Base-by-base conservation (phyloP, 208 protist species). In the Spongospora subterranea region DNA sequence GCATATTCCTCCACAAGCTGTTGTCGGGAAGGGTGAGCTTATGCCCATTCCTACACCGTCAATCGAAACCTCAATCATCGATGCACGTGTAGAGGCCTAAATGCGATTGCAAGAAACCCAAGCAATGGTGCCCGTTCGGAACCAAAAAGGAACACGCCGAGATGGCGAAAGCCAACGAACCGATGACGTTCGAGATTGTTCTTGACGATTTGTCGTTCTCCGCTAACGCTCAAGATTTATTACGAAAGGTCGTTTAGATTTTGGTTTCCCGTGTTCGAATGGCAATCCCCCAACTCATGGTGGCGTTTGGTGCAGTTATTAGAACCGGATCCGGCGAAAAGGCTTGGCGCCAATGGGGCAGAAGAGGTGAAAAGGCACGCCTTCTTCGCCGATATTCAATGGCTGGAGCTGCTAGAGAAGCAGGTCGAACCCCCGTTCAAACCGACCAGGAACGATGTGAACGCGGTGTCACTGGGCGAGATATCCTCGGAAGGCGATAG, bases 291-390 rank as follows among this genome's bases (percentile, higher is more conserved):
- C 77, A 20, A 54, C 77, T 60, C 20, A 88, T 88, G 29, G 29
- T 35, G 24, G 35, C 20, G 29, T 88, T 88, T 29, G 45, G 20
- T 54, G 45, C 77, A 88, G 11, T 45, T 92, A 0, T 35, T 92
- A 6, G 45, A 24, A 32, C 24, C 32, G 35, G 91, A 93, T 41
- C 91, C 88, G 24, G 54, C 35, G 1, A 93, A 93, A 40, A 29
- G 91, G 24, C 39, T 93, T 13, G 91, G 91, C 32, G 45, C 90
- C 0, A 89, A 92, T 20, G 64, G 90, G 17, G 82, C 88, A 29
- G 71, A 92, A 6, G 91, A 93, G 0, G 88, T 93, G 17, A 93
- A 92, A 41, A 45, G 50, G 0, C 91, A 93, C 88, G 11, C 90
- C 40, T 91, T 91, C 45, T 91, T 93, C 60, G 71, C 88, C 24